Percentiles rank a stretch among this genome's conserved stretches.
Conservation (phyloP, 257 asterid species). For the Nicotiana tomentosiformis region DNA sequence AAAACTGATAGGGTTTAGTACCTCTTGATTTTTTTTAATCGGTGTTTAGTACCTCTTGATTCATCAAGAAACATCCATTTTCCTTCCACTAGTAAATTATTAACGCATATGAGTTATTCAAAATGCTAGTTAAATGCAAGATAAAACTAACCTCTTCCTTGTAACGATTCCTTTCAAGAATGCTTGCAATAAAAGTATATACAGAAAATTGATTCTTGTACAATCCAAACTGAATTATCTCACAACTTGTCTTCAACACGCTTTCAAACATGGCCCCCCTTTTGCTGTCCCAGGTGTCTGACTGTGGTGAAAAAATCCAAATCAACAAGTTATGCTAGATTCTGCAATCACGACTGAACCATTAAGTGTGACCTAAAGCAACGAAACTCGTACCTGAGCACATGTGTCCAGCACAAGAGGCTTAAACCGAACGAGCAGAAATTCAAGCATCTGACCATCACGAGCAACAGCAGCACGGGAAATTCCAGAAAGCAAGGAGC, state of each 20-base stretch:
- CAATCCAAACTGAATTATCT: slow-evolving; percentile 91
- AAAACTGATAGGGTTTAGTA: background rate
- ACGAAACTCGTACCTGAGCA: slow-evolving; percentile 55
- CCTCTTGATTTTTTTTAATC: too few relatives aligned
- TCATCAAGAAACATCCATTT: background rate
- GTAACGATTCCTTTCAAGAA: slow-evolving; percentile 81
- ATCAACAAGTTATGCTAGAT: slow-evolving; percentile 15
- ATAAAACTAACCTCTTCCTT: slow-evolving; percentile 66
- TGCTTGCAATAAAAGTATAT: slow-evolving; percentile 87
- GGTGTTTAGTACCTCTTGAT: background rate
- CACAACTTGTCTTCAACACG: slow-evolving; percentile 81
- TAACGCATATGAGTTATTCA: background rate
- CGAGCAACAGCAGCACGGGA: slow-evolving; percentile 80
- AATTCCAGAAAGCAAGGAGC: slow-evolving; percentile 80
- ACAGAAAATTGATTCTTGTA: slow-evolving; percentile 78
- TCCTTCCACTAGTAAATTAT: background rate
- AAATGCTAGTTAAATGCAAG: background rate
- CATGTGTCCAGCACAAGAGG: slow-evolving; percentile 85
- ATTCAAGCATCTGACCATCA: slow-evolving; percentile 88
- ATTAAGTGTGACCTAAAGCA: slow-evolving; percentile 6
- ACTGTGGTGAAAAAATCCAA: slow-evolving; percentile 38
- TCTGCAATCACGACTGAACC: slow-evolving; percentile 13
- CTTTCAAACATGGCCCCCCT: slow-evolving; percentile 86
- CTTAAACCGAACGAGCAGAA: slow-evolving; percentile 82
- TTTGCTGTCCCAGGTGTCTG: slow-evolving; percentile 67